A percentile compares a stretch with the other conserved stretches of the same genome.
Evolutionary conservation across 164 flowering plant species (phyloP).

Genomic region (Taxillus chinensis): DNA sequence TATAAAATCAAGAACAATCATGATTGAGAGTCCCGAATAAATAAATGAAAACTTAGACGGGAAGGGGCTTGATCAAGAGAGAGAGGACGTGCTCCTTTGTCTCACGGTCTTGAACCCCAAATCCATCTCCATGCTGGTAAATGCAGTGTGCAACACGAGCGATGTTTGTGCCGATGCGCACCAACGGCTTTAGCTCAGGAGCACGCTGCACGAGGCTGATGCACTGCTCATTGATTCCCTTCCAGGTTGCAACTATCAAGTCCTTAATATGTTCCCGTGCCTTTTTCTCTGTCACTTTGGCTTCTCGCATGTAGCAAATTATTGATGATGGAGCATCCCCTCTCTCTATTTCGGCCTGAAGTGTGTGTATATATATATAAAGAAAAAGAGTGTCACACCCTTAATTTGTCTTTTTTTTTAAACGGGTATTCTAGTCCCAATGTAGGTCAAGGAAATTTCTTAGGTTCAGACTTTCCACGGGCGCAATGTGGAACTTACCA

Average conservation of each 20-base stretch:
- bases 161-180: slow-evolving; percentile 9
- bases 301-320: slow-evolving; percentile 27
- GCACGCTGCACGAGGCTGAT: not conserved
- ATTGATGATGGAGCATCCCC: slow-evolving; percentile 35
- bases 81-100: slow-evolving; percentile 15
- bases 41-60: not conserved
- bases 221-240: slow-evolving; percentile 18
- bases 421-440: too few relatives aligned
- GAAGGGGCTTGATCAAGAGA: slow-evolving; percentile 21
- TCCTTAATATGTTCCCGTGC: slow-evolving; percentile 17
- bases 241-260: slow-evolving; percentile 20
- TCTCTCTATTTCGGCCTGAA: slow-evolving; percentile 35
- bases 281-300: slow-evolving; percentile 18
- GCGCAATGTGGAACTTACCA: too few relatives aligned
- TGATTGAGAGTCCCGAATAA: too few relatives aligned
- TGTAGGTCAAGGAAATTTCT: too few relatives aligned
- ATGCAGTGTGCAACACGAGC: slow-evolving; percentile 23
- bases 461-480: too few relatives aligned
- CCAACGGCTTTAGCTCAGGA: slow-evolving; percentile 7
- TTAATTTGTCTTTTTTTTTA: too few relatives aligned
- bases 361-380: too few relatives aligned
- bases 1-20: too few relatives aligned
- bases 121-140: slow-evolving; percentile 30
- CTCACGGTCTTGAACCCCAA: slow-evolving; percentile 22
- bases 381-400: too few relatives aligned